phyloP scores from a whole-genome alignment of 2,329 filamentous ascomycete genomes.

The Alternaria conjuncta region DNA sequence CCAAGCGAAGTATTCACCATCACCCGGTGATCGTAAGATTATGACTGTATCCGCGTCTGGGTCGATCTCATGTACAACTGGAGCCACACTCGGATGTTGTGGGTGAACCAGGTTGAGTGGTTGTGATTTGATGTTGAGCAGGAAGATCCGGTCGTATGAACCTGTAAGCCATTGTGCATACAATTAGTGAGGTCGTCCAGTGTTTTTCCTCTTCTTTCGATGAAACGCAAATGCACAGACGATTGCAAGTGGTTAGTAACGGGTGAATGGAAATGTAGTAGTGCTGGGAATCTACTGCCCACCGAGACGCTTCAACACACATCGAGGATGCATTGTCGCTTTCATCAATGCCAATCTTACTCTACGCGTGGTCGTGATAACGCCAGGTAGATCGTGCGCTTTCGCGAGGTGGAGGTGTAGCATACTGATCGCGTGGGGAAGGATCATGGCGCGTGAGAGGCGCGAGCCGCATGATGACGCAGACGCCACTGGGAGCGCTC shows the following conservation, averaged over 20 bases:
- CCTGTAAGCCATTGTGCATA: background rate
- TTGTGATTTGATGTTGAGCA: background rate
- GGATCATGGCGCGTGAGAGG: background rate
- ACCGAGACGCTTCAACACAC: background rate
- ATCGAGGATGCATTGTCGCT: background rate
- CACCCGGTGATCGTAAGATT: background rate
- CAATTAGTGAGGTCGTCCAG: background rate
- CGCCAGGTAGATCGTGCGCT: background rate
- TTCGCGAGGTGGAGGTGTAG: background rate
- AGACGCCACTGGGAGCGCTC: background rate
- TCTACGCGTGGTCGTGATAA: no score
- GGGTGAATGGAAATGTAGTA: background rate
- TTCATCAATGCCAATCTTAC: background rate
- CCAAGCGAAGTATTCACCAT: background rate
- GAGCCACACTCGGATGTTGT: background rate
- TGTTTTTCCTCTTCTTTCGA: background rate
- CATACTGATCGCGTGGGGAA: background rate
- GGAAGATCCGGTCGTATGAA: background rate
- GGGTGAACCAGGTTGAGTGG: background rate
- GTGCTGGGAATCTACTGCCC: background rate
- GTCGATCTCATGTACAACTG: background rate
- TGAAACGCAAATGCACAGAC: background rate
- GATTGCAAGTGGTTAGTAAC: background rate
- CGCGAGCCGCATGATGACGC: background rate
- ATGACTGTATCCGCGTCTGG: conserved; percentile 10